Evolutionary conservation across 352 stramenopile species (phyloP).

Genomic region (Phytophthora ramorum): DNA sequence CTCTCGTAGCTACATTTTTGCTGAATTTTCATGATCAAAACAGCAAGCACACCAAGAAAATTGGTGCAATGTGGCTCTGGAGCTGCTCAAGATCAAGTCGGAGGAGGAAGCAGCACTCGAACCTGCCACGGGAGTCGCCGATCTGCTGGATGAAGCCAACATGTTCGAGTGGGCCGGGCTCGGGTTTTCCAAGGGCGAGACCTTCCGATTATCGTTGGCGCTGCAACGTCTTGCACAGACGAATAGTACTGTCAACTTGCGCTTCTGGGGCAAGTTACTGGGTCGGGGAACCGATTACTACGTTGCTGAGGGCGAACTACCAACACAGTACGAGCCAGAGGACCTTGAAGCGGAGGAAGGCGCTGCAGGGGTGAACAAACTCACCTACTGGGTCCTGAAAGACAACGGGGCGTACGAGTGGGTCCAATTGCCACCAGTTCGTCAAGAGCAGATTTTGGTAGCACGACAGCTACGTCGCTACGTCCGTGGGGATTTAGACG

Average conservation of each 20-base stretch:
- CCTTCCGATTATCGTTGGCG: background rate
- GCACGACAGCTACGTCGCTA: slow-evolving; percentile 83
- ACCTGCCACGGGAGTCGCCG: slow-evolving; percentile 51
- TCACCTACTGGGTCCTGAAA: slow-evolving; percentile 92
- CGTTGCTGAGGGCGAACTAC: slow-evolving; percentile 81
- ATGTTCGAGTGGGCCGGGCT: slow-evolving; percentile 86
- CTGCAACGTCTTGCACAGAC: slow-evolving; percentile 47
- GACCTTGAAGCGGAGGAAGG: slow-evolving; percentile 79
- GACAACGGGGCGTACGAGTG: slow-evolving; percentile 84
- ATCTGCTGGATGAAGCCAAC: slow-evolving; percentile 82
- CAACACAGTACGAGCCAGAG: slow-evolving; percentile 55
- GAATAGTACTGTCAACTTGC: slow-evolving; percentile 69
- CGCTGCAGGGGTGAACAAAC: slow-evolving; percentile 80
- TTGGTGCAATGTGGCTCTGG: slow-evolving; percentile 70
- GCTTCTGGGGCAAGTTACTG: slow-evolving; percentile 91
- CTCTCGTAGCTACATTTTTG: too few relatives aligned
- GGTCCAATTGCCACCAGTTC: slow-evolving; percentile 83
- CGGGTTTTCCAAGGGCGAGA: slow-evolving; percentile 50
- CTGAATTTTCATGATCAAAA: too few relatives aligned
- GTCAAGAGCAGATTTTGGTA: slow-evolving; percentile 76
- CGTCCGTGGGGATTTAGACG: slow-evolving; percentile 86
- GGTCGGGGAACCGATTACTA: slow-evolving; percentile 82
- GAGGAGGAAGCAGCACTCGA: slow-evolving; percentile 57
- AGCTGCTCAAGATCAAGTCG: slow-evolving; percentile 58
- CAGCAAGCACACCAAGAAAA: slow-evolving; percentile 68